Conservation (phyloP, 192 early-diverging fungal genomes). For the Chytriomyces sp. region DNA sequence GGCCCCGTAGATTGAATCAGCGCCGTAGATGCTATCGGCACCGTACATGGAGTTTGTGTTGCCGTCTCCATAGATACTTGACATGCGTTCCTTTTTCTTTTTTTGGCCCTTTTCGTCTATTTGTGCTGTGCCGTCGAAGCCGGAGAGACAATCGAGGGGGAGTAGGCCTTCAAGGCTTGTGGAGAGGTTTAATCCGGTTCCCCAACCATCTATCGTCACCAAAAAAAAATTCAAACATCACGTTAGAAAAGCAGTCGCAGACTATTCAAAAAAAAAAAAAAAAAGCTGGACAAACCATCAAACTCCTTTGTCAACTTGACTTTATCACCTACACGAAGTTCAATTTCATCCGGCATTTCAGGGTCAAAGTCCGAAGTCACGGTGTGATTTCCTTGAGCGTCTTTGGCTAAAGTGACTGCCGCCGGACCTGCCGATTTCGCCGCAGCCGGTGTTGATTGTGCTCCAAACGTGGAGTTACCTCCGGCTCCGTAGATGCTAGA, state of each 20-base stretch:
- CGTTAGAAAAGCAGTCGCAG: too few species aligned
- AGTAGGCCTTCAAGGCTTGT: background rate
- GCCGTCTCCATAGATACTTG: background rate
- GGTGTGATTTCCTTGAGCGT: background rate
- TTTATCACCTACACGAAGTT: constrained; percentile 20
- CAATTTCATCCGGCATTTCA: constrained; percentile 17
- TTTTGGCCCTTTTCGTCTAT: constrained; percentile 15
- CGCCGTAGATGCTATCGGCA: background rate
- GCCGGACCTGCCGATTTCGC: too few species aligned
- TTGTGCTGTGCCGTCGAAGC: background rate
- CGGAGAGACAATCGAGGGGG: constrained; percentile 25
- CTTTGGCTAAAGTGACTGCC: background rate
- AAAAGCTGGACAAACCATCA: constrained; percentile 1
- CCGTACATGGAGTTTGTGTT: constrained; percentile 19
- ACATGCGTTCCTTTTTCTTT: background rate
- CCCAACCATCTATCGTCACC: constrained; percentile 17
- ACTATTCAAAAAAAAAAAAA: background rate
- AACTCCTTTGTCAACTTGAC: constrained; percentile 11
- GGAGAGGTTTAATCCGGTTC: background rate
- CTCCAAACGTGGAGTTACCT: background rate
- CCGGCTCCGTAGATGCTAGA: constrained; percentile 11
- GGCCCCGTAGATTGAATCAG: constrained; percentile 4
- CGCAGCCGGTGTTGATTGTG: background rate
- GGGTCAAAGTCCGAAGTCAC: constrained; percentile 6
- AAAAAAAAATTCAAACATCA: too few species aligned